These are phyloP conservation scores for Apophysomyces elegans DNA, from an alignment of 371 early-diverging fungal species.

Conservation along the genomic window DNA sequence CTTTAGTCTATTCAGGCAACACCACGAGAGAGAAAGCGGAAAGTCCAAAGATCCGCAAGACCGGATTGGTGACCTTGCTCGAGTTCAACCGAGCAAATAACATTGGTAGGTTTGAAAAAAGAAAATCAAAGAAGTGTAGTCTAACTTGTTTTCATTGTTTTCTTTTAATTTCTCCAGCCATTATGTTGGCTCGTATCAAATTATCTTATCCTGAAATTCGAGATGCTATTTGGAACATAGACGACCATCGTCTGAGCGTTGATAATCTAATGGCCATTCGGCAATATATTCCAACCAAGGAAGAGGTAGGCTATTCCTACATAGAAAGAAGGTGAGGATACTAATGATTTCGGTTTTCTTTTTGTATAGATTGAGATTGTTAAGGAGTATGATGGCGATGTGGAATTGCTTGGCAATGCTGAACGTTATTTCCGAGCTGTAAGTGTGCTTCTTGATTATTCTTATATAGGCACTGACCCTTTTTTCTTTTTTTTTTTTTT, in stretches of 20 bases:
- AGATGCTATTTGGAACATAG: slow-evolving; percentile 69
- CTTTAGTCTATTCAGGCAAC: not conserved
- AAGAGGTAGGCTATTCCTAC: slow-evolving; percentile 46
- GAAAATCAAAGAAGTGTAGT: not conserved
- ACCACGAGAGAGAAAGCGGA: not conserved
- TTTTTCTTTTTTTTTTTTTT: too few relatives aligned
- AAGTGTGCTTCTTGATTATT: slow-evolving; percentile 13
- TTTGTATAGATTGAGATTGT: slow-evolving; percentile 56
- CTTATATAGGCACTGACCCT: slow-evolving; percentile 1
- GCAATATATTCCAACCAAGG: slow-evolving; percentile 66
- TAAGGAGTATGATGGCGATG: slow-evolving; percentile 68
- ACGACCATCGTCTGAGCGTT: slow-evolving; percentile 58
- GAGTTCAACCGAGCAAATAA: slow-evolving; percentile 69
- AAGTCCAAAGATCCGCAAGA: slow-evolving; percentile 31
- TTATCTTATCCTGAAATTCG: slow-evolving; percentile 68
- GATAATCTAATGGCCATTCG: slow-evolving; percentile 63
- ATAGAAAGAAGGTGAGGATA: not conserved
- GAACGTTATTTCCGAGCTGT: slow-evolving; percentile 68
- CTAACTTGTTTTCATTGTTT: slow-evolving; percentile 21
- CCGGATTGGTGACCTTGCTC: slow-evolving; percentile 54
- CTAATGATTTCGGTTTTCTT: not conserved
- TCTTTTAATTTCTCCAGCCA: slow-evolving; percentile 48
- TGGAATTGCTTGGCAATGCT: slow-evolving; percentile 65
- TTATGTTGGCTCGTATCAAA: slow-evolving; percentile 75
- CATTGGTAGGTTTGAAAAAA: slow-evolving; percentile 35